Percentiles rank a stretch among this genome's conserved stretches.
Conservation (phyloP, 208 protist species). For the Naegleria lovaniensis region DNA sequence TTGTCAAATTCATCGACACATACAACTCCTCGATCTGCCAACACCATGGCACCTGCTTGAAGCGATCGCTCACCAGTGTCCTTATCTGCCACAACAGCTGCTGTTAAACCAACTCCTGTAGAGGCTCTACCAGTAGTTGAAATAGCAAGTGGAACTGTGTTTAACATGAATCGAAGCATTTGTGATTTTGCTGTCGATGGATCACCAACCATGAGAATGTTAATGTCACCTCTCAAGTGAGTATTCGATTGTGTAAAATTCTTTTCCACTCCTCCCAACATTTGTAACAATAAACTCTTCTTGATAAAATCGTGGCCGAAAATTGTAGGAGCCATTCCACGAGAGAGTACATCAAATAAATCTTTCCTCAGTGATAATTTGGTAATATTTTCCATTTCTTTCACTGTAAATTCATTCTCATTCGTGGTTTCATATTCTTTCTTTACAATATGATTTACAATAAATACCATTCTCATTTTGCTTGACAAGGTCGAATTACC, state of each 20-base stretch:
- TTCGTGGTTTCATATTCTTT: not conserved
- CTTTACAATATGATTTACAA: constrained; percentile 18
- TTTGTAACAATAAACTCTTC: constrained; percentile 84
- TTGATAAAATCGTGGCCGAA: constrained; percentile 95
- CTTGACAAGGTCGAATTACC: not conserved
- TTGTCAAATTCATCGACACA: constrained; percentile 99
- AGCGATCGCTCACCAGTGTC: constrained; percentile 92
- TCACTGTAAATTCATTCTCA: constrained; percentile 47
- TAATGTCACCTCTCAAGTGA: constrained; percentile 95
- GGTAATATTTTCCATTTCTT: constrained; percentile 64
- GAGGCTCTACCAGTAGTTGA: constrained; percentile 94
- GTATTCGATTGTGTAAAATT: constrained; percentile 76
- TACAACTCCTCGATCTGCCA: constrained; percentile 96
- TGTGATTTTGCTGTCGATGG: constrained; percentile 99
- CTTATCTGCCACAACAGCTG: constrained; percentile 89
- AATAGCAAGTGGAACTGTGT: constrained; percentile 91
- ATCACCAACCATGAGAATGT: constrained; percentile 98
- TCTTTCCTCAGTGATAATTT: constrained; percentile 60
- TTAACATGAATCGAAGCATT: constrained; percentile 91
- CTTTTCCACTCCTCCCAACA: constrained; percentile 93
- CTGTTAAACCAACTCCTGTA: constrained; percentile 97
- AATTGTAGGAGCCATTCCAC: constrained; percentile 94
- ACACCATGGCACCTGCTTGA: constrained; percentile 98
- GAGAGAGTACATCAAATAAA: constrained; percentile 64
- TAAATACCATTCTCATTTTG: constrained; percentile 39